These are phyloP conservation scores for Talaromyces pinophilus DNA, from an alignment of 2,329 filamentous ascomycete genomes.

Conservation along the genomic window DNA sequence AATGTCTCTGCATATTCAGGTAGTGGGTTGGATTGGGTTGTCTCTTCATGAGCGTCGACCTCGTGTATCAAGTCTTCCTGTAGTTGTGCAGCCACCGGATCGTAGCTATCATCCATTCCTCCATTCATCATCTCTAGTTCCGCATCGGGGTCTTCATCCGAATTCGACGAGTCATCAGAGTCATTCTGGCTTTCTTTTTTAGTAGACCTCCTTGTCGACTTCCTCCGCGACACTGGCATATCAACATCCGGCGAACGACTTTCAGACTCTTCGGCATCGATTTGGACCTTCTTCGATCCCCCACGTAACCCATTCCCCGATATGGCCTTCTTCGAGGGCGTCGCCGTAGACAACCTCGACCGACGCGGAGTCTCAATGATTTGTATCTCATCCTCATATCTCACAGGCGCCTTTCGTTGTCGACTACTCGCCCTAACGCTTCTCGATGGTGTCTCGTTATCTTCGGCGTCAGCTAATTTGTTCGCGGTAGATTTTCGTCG, in stretches of 20 bases:
- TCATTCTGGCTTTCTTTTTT: slow-evolving; percentile 10
- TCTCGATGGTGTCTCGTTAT: slow-evolving; percentile 28
- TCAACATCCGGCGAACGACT: slow-evolving; percentile 27
- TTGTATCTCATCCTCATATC: slow-evolving; percentile 33
- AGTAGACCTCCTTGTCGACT: slow-evolving; percentile 29
- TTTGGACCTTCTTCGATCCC: slow-evolving; percentile 24
- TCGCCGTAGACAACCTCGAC: slow-evolving; percentile 23
- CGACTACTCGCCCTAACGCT: slow-evolving; percentile 37
- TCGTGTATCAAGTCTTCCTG: slow-evolving; percentile 37
- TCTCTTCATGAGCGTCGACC: slow-evolving; percentile 29
- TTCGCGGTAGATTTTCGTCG: slow-evolving; percentile 30
- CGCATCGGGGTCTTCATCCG: background rate
- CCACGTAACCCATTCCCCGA: slow-evolving; percentile 30
- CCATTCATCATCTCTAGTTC: slow-evolving; percentile 32
- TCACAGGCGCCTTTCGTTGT: slow-evolving; percentile 37
- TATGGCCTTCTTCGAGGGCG: slow-evolving; percentile 28
- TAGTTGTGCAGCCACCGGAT: slow-evolving; percentile 40
- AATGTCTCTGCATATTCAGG: slow-evolving; percentile 40
- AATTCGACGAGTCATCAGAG: background rate
- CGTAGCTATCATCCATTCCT: slow-evolving; percentile 37
- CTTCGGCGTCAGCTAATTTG: slow-evolving; percentile 21
- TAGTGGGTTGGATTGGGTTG: slow-evolving; percentile 29
- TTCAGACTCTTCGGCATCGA: background rate
- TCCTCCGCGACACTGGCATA: slow-evolving; percentile 31
- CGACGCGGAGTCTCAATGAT: slow-evolving; percentile 25